Conservation (phyloP, 1,139 yeast species). For the Yamadazyma blattariae region DNA sequence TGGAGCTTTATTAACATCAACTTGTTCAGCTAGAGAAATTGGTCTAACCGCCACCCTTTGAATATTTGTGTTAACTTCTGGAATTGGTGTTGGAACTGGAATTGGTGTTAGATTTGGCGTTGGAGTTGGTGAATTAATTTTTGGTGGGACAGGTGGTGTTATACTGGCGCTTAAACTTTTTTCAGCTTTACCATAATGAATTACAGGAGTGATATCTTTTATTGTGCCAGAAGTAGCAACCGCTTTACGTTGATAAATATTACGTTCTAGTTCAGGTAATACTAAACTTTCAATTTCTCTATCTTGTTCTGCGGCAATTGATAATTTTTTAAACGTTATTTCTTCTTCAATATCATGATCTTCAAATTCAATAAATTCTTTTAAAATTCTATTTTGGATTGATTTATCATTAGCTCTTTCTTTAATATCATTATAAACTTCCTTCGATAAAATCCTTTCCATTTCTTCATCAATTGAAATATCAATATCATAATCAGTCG, state of each 20-base stretch:
- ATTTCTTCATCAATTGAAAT: slow-evolving; percentile 5
- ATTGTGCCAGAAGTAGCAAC: too few relatives aligned
- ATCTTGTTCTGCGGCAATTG: neutral
- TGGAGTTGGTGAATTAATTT: too few relatives aligned
- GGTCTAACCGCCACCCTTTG: too few relatives aligned
- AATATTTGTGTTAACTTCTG: too few relatives aligned
- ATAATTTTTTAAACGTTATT: neutral
- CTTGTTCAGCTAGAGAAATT: too few relatives aligned
- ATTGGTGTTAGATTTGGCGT: too few relatives aligned
- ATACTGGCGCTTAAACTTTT: too few relatives aligned
- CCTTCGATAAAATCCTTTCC: neutral
- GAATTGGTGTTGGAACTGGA: too few relatives aligned
- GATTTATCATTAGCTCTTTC: neutral
- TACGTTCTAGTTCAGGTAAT: neutral
- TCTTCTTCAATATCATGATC: neutral
- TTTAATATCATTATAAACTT: slow-evolving; percentile 1
- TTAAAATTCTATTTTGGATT: neutral
- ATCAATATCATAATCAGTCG: slow-evolving; percentile 4
- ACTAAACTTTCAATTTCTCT: neutral
- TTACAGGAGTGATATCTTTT: too few relatives aligned
- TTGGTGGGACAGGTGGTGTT: too few relatives aligned
- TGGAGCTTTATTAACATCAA: too few relatives aligned
- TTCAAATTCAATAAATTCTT: neutral
- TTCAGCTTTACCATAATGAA: too few relatives aligned
- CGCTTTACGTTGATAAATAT: neutral